A percentile compares a stretch with the other conserved stretches of the same genome.
These are phyloP conservation scores for Russula griseocarnosa DNA, from an alignment of 768 basidiomycete species.

Conservation along the genomic window DNA sequence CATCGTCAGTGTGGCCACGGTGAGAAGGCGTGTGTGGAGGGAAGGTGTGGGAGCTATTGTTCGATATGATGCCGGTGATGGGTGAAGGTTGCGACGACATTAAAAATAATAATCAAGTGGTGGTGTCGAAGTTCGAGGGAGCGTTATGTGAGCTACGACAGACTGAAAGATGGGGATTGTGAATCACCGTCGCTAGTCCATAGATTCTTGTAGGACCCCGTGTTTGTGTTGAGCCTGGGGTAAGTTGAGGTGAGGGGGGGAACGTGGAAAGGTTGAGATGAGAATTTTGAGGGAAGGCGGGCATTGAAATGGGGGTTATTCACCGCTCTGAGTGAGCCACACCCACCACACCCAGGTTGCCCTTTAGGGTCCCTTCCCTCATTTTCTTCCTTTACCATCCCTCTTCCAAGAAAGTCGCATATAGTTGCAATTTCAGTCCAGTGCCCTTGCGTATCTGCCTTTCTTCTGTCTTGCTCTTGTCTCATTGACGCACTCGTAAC, in stretches of 20 bases:
- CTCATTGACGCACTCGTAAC: not conserved
- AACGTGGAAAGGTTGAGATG: not conserved
- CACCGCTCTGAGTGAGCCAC: not conserved
- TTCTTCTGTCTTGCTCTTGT: conserved; percentile 14
- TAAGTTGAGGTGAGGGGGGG: not conserved
- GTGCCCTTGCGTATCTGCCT: not conserved
- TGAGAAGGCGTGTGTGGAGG: not conserved
- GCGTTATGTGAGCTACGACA: not conserved
- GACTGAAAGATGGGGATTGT: not conserved
- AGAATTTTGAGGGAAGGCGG: not conserved
- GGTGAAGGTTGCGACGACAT: not conserved
- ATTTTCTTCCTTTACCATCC: not conserved
- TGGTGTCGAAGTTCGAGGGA: no score
- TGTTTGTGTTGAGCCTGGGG: not conserved
- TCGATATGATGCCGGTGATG: not conserved
- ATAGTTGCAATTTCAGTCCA: not conserved
- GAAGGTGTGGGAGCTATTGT: not conserved
- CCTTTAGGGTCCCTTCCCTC: not conserved
- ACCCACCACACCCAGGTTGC: not conserved
- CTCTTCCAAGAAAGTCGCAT: not conserved
- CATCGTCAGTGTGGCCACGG: not conserved
- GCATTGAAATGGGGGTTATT: conserved; percentile 13
- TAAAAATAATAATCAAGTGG: not conserved
- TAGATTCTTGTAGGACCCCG: not conserved
- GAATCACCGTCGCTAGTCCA: not conserved